Evolutionary conservation across 768 basidiomycete genomes (phyloP), one percentile per base, ranked within the genome.

Genomic region (Xerocomus spinulosus): DNA sequence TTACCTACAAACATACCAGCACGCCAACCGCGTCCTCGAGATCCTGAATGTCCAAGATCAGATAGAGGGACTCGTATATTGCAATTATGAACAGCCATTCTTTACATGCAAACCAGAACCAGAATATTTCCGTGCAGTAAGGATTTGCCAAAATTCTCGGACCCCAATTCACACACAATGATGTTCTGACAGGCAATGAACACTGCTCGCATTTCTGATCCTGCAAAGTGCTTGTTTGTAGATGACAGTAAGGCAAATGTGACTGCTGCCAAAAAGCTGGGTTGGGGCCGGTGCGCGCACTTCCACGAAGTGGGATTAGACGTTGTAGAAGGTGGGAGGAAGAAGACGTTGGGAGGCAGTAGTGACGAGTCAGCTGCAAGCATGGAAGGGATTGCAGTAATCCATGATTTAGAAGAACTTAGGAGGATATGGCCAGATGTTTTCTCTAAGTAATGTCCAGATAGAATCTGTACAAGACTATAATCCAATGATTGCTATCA

Each of bases 71-170:
- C 62, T 93, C 14, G 80, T 89, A 9, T 93, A 71, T 59, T 93
- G 91, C 58, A 82, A 93, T 64, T 93, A 92, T 55, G 64, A 71
- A 20, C 56, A 78, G 32, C 71, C 77, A 15, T 61, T 84, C 52
- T 88, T 93, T 62, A 72, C 74, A 4, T 91, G 89, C 71, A 93
- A 93, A 59, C 91, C 91, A 4, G 87, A 92, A 54, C 67, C 79
- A 2, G 76, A 79, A 44, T 93, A 73, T 61, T 93, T 87, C 58
- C 61, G 70, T 35, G 69, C 80, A 66, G 89, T 86, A 52, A 42
- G 44, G 36, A 57, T 39, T 33, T 13, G 8, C 20, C 20, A 4
- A 8, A n/a, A 3, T 0, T 41, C 30, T 34, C 9, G 15, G 26
- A 20, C 29, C 34, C 30, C 17, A 15, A 50, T 18, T 37, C 13